Conservation (phyloP, 352 stramenopile genomes). For the Phytophthora megakarya region DNA sequence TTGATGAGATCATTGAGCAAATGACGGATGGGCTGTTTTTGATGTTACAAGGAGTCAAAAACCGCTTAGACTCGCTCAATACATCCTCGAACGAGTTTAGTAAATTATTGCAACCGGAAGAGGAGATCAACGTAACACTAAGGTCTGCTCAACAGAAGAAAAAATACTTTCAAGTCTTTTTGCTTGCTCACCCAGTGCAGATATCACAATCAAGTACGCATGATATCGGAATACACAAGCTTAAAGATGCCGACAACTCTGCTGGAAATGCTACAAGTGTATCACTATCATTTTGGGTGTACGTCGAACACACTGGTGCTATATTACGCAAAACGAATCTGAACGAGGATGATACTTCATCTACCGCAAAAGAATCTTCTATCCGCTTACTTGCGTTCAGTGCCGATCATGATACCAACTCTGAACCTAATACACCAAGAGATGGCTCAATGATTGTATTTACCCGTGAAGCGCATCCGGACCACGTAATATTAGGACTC, state of each 20-base stretch:
- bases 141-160: background rate
- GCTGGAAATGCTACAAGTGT: constrained; percentile 2
- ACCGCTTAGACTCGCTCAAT: constrained; percentile 16
- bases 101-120: background rate
- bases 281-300: constrained; percentile 29
- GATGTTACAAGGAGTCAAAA: constrained; percentile 32
- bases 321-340: background rate
- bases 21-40: constrained; percentile 45
- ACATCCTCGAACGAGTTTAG: constrained; percentile 10
- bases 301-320: constrained; percentile 20
- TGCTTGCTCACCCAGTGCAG: constrained; percentile 29
- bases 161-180: constrained; percentile 13
- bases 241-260: background rate
- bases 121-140: background rate
- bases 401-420: background rate
- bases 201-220: constrained; percentile 16
- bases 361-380: background rate
- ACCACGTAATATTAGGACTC: constrained; percentile 24
- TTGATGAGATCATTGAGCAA: constrained; percentile 49
- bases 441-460: constrained; percentile 22
- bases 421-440: constrained; percentile 5
- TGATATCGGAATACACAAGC: constrained; percentile 8
- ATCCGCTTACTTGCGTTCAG: constrained; percentile 17
- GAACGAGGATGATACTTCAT: background rate
- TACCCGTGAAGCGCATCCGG: constrained; percentile 5